A percentile compares a stretch with the other conserved stretches of the same genome.
These are phyloP conservation scores for Xanthoconium stramineum DNA, from an alignment of 768 basidiomycete genomes.

Conservation along the genomic window DNA sequence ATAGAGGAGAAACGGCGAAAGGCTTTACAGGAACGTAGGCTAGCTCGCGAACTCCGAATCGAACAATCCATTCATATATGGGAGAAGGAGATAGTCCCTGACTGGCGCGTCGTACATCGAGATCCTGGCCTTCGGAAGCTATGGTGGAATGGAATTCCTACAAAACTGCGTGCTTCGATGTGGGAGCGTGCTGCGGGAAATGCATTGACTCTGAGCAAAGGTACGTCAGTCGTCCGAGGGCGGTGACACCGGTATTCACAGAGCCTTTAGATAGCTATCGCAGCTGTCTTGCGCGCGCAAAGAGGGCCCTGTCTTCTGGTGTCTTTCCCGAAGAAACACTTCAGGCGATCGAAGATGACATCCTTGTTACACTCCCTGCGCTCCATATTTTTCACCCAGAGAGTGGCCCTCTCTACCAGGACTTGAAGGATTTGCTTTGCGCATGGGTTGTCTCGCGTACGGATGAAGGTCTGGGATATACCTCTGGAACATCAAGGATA, in stretches of 20 bases:
- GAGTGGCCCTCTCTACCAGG: conserved; percentile 75
- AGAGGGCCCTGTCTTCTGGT: conserved; percentile 61
- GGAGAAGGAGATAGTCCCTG: conserved; percentile 77
- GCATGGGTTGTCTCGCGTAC: conserved; percentile 87
- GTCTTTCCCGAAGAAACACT: conserved; percentile 65
- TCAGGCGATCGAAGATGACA: conserved; percentile 69
- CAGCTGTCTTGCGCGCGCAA: conserved; percentile 69
- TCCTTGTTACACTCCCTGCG: conserved; percentile 66
- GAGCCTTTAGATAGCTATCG: conserved; percentile 56
- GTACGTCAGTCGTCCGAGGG: conserved; percentile 33
- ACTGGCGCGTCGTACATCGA: conserved; percentile 74
- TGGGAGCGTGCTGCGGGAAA: conserved; percentile 91
- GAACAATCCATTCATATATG: conserved; percentile 71
- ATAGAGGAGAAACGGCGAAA: conserved; percentile 70
- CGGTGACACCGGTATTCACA: conserved; percentile 4
- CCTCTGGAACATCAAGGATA: conserved; percentile 62
- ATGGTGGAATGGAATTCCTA: conserved; percentile 90
- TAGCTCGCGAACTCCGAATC: conserved; percentile 60
- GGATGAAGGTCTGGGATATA: conserved; percentile 80
- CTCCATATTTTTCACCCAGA: conserved; percentile 78
- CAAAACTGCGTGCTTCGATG: conserved; percentile 71
- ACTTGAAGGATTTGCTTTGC: conserved; percentile 78
- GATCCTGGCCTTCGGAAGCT: conserved; percentile 63
- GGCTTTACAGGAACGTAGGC: conserved; percentile 58
- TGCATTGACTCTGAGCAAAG: conserved; percentile 76